Evolutionary conservation across 495 filamentous ascomycete species (phyloP).

Genomic region (Lasiosphaeria ovina): DNA sequence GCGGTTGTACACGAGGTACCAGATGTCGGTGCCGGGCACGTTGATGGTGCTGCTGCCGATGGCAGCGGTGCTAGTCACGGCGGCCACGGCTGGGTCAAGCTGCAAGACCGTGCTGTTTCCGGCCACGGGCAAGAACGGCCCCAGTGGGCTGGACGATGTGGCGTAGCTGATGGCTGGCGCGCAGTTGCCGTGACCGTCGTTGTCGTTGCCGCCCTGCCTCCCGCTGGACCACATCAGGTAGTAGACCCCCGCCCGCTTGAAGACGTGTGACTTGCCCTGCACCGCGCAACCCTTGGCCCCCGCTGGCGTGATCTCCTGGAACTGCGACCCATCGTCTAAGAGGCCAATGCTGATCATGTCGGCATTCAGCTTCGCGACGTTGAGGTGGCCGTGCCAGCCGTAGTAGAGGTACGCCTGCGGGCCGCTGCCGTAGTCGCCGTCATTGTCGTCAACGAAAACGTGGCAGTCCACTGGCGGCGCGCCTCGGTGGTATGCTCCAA

Average conservation of each 20-base stretch:
- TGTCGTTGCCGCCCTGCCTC: constrained; percentile 44
- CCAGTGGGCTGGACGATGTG: constrained; percentile 40
- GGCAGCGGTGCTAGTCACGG: no score
- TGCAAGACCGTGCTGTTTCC: constrained; percentile 34
- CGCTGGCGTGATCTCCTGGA: constrained; percentile 36
- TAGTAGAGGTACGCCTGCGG: constrained; percentile 50
- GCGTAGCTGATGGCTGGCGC: constrained; percentile 42
- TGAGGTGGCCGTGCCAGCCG: constrained; percentile 46
- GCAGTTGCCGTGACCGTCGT: constrained; percentile 12
- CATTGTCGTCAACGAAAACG: constrained; percentile 47
- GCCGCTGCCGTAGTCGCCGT: no score
- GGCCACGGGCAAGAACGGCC: constrained; percentile 39
- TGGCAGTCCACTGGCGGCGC: no score
- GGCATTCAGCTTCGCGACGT: constrained; percentile 42
- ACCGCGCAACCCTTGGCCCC: no score
- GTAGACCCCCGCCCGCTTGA: constrained; percentile 43
- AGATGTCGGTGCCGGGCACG: constrained; percentile 43
- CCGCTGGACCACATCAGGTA: constrained; percentile 52
- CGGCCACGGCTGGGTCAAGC: constrained; percentile 38
- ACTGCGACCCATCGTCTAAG: no score
- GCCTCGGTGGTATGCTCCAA: constrained; percentile 11
- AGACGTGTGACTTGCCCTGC: not conserved
- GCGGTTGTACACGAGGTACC: constrained; percentile 52
- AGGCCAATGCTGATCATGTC: constrained; percentile 40
- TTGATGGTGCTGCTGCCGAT: constrained; percentile 43